phyloP scores from a whole-genome alignment of 1,284 basidiomycete species.

The Apiotrichum gamsii region DNA sequence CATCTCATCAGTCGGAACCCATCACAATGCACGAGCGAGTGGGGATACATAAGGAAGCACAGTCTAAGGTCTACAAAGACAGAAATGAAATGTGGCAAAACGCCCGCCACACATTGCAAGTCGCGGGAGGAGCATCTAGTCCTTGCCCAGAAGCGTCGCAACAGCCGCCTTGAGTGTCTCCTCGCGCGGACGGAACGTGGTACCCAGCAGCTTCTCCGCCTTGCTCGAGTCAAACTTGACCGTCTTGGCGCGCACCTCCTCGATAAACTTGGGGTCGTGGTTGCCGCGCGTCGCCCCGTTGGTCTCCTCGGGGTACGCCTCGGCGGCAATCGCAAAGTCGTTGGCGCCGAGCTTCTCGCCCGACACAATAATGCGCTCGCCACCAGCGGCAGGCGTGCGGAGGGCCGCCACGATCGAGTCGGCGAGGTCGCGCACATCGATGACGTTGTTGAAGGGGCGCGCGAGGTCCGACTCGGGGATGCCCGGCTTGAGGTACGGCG shows the following conservation, averaged over 20 bases:
- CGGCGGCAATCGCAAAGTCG: not conserved
- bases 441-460: constrained; percentile 24
- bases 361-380: constrained; percentile 51
- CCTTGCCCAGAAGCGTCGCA: too few relatives aligned
- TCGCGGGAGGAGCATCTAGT: too few relatives aligned
- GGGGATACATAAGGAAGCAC: too few relatives aligned
- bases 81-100: too few relatives aligned
- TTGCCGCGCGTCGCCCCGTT: constrained; percentile 4
- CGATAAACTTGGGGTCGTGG: not conserved
- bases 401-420: not conserved
- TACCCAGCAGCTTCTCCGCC: constrained; percentile 11
- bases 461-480: not conserved
- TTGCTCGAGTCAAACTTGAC: constrained; percentile 8
- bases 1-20: too few relatives aligned
- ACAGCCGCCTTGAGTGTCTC: constrained; percentile 14
- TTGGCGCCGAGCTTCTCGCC: not conserved
- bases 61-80: too few relatives aligned
- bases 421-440: constrained; percentile 13
- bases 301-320: not conserved
- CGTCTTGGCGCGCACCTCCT: not conserved
- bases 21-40: too few relatives aligned
- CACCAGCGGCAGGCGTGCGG: constrained; percentile 48
- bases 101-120: too few relatives aligned
- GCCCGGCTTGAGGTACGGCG: not conserved
- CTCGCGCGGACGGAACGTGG: constrained; percentile 9